Conservation (phyloP, 148 eudicot genomes). For the Rhododendron ferrugineum region DNA sequence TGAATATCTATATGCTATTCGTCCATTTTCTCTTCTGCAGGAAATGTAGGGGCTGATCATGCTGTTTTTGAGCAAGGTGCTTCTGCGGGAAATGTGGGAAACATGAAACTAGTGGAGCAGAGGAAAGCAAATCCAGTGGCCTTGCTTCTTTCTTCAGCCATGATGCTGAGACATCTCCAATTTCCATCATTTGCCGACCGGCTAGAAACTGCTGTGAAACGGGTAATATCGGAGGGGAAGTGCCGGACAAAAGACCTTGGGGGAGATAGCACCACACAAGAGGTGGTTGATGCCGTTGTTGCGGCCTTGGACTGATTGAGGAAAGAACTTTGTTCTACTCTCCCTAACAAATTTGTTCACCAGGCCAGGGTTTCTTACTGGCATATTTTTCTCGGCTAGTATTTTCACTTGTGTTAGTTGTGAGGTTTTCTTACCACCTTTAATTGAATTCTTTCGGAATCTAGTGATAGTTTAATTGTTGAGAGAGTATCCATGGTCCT, state of each 20-base stretch:
- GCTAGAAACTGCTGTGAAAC: slow-evolving; percentile 50
- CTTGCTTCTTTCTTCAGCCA: slow-evolving; percentile 50
- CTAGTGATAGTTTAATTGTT: background rate
- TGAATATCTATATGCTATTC: background rate
- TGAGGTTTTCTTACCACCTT: background rate
- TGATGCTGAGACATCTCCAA: slow-evolving; percentile 59
- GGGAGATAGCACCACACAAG: slow-evolving; percentile 41
- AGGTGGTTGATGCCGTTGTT: slow-evolving; percentile 43
- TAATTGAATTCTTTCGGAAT: background rate
- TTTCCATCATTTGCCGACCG: slow-evolving; percentile 56
- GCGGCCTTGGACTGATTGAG: slow-evolving; percentile 26
- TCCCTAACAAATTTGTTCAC: background rate
- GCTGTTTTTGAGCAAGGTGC: slow-evolving; percentile 62
- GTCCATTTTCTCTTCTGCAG: slow-evolving; percentile 14
- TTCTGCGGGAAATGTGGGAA: slow-evolving; percentile 55
- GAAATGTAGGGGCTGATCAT: slow-evolving; percentile 46
- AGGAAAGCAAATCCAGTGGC: slow-evolving; percentile 57
- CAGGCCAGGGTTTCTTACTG: background rate
- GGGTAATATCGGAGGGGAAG: slow-evolving; percentile 42
- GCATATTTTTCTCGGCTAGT: background rate
- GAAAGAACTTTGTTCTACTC: background rate
- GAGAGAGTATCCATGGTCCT: background rate
- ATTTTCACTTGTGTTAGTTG: background rate
- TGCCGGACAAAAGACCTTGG: slow-evolving; percentile 44
- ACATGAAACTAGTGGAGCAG: slow-evolving; percentile 24